phyloP scores from a whole-genome alignment of 345 rosid genomes.

The Hibiscus trionum region DNA sequence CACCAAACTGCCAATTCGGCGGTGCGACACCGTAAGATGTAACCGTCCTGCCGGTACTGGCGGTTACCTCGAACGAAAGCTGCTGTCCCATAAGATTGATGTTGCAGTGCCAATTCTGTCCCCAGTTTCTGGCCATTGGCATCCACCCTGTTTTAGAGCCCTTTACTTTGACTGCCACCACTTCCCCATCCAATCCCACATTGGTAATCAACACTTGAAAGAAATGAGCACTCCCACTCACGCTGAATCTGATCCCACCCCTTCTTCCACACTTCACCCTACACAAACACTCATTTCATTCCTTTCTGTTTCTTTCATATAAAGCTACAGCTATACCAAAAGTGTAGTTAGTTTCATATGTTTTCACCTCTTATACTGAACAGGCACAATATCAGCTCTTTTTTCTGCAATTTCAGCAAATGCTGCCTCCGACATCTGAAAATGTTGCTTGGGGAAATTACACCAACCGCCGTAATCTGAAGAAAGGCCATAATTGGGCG shows the following conservation, averaged over 20 bases:
- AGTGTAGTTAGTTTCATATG: not conserved
- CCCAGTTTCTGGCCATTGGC: slow-evolving; percentile 95
- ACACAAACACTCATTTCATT: slow-evolving; percentile 1
- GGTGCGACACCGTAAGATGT: slow-evolving; percentile 80
- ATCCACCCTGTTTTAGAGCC: slow-evolving; percentile 92
- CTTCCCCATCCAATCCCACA: slow-evolving; percentile 78
- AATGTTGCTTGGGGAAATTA: slow-evolving; percentile 82
- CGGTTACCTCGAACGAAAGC: slow-evolving; percentile 77
- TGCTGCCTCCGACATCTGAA: slow-evolving; percentile 82
- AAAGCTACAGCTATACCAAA: not conserved
- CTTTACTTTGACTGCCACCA: slow-evolving; percentile 73
- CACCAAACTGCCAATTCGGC: slow-evolving; percentile 70
- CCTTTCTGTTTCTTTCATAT: too few relatives aligned
- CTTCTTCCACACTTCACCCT: slow-evolving; percentile 64
- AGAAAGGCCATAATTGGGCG: slow-evolving; percentile 79
- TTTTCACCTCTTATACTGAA: slow-evolving; percentile 60
- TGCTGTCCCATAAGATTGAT: slow-evolving; percentile 72
- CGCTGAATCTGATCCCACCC: slow-evolving; percentile 70
- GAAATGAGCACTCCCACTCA: slow-evolving; percentile 63
- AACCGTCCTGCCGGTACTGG: slow-evolving; percentile 46
- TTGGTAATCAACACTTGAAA: slow-evolving; percentile 70
- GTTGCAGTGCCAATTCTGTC: slow-evolving; percentile 75
- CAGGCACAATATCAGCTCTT: slow-evolving; percentile 64
- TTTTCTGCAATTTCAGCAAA: slow-evolving; percentile 71
- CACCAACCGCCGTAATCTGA: slow-evolving; percentile 92